These are phyloP conservation scores for Leccinellum albellum DNA, from an alignment of 768 basidiomycete species.

Conservation along the genomic window DNA sequence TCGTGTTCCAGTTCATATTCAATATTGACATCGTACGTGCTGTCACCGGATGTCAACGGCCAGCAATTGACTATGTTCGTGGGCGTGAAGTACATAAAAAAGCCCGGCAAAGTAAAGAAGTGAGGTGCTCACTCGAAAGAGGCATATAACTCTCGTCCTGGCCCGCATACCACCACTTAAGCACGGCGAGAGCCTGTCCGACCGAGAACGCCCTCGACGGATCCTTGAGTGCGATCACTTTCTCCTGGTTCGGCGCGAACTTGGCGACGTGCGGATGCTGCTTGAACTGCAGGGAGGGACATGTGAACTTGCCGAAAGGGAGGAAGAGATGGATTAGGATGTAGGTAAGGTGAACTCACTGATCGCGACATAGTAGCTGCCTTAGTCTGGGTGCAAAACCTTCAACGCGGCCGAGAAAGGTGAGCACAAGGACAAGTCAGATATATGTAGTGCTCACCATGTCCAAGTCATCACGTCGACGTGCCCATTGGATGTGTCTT, in stretches of 20 bases:
- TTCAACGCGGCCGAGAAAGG: conserved; percentile 61
- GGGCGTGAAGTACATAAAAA: too few species aligned
- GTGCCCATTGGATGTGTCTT: too few species aligned
- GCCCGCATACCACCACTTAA: conserved; percentile 90
- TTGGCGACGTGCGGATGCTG: conserved; percentile 95
- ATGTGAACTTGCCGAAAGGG: too few species aligned
- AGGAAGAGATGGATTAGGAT: background rate
- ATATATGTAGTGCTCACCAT: too few species aligned
- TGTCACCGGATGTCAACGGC: conserved; percentile 90
- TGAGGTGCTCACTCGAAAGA: conserved; percentile 67
- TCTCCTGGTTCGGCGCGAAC: conserved; percentile 63
- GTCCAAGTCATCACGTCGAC: too few species aligned
- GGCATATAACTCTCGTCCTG: conserved; percentile 92
- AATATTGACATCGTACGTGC: conserved; percentile 91
- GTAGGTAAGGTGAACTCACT: conserved; percentile 40
- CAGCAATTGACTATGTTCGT: conserved; percentile 75
- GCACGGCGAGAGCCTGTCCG: conserved; percentile 77
- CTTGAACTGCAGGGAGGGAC: conserved; percentile 98
- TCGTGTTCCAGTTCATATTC: conserved; percentile 95
- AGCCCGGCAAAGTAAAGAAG: background rate
- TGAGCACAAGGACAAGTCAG: too few species aligned
- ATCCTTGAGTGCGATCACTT: conserved; percentile 82
- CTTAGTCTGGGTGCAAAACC: conserved; percentile 69
- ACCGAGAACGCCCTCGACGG: conserved; percentile 80
- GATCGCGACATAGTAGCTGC: conserved; percentile 48